A percentile compares a stretch with the other conserved stretches of the same genome.
Conservation (phyloP, 164 flowering plant species). For the Chimonanthus praecox region DNA sequence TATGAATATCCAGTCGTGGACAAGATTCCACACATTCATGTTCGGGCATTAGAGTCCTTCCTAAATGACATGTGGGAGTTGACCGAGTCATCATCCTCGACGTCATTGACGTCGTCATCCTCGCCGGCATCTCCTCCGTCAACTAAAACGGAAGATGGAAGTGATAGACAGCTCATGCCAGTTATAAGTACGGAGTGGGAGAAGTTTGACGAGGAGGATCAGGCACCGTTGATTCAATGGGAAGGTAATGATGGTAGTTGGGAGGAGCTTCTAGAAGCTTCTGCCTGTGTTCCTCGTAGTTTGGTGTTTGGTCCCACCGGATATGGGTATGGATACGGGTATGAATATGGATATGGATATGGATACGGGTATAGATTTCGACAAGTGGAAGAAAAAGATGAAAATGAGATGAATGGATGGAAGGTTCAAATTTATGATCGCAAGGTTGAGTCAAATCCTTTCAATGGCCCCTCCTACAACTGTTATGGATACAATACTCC, state of each 20-base stretch:
- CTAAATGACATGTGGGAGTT: slow-evolving; percentile 57
- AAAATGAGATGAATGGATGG: not conserved
- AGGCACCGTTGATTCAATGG: slow-evolving; percentile 30
- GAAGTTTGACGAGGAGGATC: slow-evolving; percentile 19
- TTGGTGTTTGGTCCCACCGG: not conserved
- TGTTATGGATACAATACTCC: not conserved
- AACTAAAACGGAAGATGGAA: slow-evolving; percentile 22
- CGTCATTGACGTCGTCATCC: slow-evolving; percentile 8
- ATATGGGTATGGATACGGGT: slow-evolving; percentile 5
- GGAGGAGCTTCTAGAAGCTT: slow-evolving; percentile 53
- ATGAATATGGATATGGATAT: slow-evolving; percentile 2
- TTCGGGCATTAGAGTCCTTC: slow-evolving; percentile 43
- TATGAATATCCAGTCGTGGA: slow-evolving; percentile 59
- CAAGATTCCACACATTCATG: slow-evolving; percentile 41
- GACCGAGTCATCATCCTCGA: slow-evolving; percentile 38
- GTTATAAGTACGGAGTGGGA: slow-evolving; percentile 26
- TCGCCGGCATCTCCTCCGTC: slow-evolving; percentile 13
- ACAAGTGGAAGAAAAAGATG: not conserved
- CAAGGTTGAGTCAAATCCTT: not conserved
- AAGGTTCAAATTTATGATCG: not conserved
- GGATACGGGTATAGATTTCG: not conserved
- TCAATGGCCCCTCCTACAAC: not conserved
- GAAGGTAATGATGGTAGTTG: slow-evolving; percentile 30
- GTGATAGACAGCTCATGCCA: slow-evolving; percentile 8
- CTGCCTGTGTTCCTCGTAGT: slow-evolving; percentile 6